Evolutionary conservation across 805 yeast species (phyloP).

Genomic region (Pichia paraexigua): DNA sequence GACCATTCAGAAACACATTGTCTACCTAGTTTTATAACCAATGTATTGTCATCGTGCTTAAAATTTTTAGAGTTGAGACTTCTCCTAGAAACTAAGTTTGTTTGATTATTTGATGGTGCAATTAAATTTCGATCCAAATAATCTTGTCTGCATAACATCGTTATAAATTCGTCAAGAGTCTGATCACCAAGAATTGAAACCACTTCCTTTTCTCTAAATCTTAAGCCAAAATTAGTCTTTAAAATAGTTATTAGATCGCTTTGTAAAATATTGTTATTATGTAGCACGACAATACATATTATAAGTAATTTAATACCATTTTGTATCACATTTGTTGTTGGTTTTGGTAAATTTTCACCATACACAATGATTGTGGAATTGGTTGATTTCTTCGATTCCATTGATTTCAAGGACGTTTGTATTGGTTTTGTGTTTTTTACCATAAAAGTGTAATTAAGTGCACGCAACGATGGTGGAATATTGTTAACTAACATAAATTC

Average conservation of each 20-base stretch:
- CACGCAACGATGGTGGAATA: conserved; percentile 17
- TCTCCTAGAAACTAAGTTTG: not conserved
- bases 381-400: conserved; percentile 3
- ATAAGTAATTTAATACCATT: conserved; percentile 25
- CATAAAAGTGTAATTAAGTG: conserved; percentile 16
- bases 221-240: conserved; percentile 18
- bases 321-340: conserved; percentile 16
- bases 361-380: not conserved
- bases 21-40: conserved; percentile 24
- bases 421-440: conserved; percentile 7
- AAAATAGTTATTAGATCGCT: conserved; percentile 21
- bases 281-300: conserved; percentile 19
- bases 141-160: conserved; percentile 21
- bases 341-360: conserved; percentile 20
- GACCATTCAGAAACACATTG: conserved; percentile 23
- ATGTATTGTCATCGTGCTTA: conserved; percentile 19
- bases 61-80: conserved; percentile 2
- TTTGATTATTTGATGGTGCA: not conserved
- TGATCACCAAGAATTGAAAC: conserved; percentile 16
- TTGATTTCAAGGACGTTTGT: conserved; percentile 2
- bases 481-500: conserved; percentile 22
- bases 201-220: conserved; percentile 16
- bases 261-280: conserved; percentile 23
- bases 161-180: conserved; percentile 18
- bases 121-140: conserved; percentile 13